Base-by-base conservation (phyloP, 371 early-diverging fungal species). In the Smittium culicis region DNA sequence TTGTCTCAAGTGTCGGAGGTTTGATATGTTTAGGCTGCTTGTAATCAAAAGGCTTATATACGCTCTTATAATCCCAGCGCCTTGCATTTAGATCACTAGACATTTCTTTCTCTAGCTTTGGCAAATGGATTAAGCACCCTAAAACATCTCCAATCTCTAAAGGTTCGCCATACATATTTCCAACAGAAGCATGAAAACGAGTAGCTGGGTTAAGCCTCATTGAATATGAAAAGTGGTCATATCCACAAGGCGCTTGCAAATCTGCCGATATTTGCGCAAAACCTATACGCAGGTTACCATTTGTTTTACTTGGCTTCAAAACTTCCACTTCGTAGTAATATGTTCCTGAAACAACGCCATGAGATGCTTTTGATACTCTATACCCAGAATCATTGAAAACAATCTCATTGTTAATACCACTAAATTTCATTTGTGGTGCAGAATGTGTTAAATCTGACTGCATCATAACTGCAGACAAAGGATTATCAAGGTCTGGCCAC, bases 251-350 rank as follows among this genome's bases (percentile, higher is more conserved):
- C 1, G 83, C 88, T 56, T 88, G 85, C 25, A 87, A 72, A 66
- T 86, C 87, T 0, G 85, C 88, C 34, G 79, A 79, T 67, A 88
- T 89, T 71, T 86, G 86, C n/a, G 86, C 79, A 82, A 82, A 86
- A 2, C 89, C 89, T 32, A 88, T 79, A 3, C 89, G 73, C 56
- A 74, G 71, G 64, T 80, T 79, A 60, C 64, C 72, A 54, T 77
- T 79, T 29, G 70, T 64, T 16, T 74, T 75, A n/a, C 66, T 62
- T 0, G 74, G 69, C 25, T 63, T 66, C 24, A 69, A 67, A 1
- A 76, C 57, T 24, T 72, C 62, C 31, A 79, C 78, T 69, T 88
- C 88, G 71, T 74, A 88, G 72, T 87, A 88, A 87, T 87, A 88
- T 5, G 77, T 72, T 1, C 89, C 89, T 24, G 80, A 76, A 69